Evolutionary conservation across 225 moss, liverwort and hornwort genomes (phyloP), one percentile per base, ranked within the genome.

Genomic region (Marchantia paleacea): DNA sequence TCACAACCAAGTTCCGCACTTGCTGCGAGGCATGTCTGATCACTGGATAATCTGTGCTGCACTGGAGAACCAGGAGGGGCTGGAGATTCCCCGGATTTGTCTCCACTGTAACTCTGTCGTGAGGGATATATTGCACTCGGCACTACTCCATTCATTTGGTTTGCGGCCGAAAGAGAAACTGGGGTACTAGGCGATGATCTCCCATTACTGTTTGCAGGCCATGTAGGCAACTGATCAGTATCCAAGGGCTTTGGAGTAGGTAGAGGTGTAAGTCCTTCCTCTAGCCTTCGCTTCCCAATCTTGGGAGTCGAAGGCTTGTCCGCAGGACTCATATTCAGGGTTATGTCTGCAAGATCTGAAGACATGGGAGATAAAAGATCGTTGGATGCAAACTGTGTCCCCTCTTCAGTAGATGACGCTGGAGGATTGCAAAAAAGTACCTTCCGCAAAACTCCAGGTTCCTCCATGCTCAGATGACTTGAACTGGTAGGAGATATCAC

Each of bases 191-290:
- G 26, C 3, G 63, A 79, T 47, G 84, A 62, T 75, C 86, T 82
- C 72, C 82, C 82, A 47, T 68, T 47, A 78, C 78, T 75, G 54
- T 71, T 84, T 19, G 77, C 55, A 50, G 88, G 88, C 86, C 89
- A 89, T 66, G 87, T 75, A 51, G 89, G 88, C 54, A 86, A 81
- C 67, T 85, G 81, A 84, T 89, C 85, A 25, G 80, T 86, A 82
- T 89, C 88, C 52, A 89, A 60, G 25, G 86, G 89, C 71, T 83
- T 89, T 52, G 87, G 84, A 14, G 80, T 29, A 51, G 89, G 82
- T 11, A 88, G 53, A 76, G 84, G 84, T 39, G 88, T 81, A 54
- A 88, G 87, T 55, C 83, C 85, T 12, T 82, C 87, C 72, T 91
- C 85, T 55, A 90, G 81, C 63, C 85, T 84, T 70, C 89, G 87